These are phyloP conservation scores for Solidago caesia DNA, from an alignment of 129 eudicot genomes.

Conservation along the genomic window DNA sequence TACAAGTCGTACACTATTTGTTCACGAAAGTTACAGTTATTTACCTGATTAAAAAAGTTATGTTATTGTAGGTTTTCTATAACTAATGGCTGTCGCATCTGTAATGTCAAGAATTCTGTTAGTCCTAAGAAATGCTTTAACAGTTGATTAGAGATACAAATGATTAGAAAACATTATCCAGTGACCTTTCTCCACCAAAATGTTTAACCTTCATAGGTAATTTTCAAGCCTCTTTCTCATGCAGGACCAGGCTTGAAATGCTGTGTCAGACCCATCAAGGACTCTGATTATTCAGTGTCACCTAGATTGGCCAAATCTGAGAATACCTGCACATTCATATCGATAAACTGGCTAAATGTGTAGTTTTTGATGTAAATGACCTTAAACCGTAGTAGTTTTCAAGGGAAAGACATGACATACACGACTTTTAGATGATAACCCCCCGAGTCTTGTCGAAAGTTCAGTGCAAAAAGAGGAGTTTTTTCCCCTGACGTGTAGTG, in stretches of 20 bases:
- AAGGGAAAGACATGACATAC: neutral
- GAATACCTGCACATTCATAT: too few relatives aligned
- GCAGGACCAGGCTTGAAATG: neutral
- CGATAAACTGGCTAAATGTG: too few relatives aligned
- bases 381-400: neutral
- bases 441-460: constrained; percentile 1
- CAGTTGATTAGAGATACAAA: neutral
- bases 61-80: neutral
- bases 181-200: neutral
- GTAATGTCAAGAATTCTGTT: neutral
- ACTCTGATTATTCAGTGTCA: neutral
- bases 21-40: neutral
- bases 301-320: neutral
- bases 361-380: neutral
- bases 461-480: neutral
- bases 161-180: neutral
- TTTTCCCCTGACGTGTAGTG: neutral
- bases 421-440: neutral
- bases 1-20: neutral
- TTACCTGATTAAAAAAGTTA: neutral
- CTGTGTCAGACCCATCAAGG: neutral
- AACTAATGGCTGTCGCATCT: neutral
- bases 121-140: neutral
- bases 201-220: neutral
- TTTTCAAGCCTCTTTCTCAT: neutral